Conservation (phyloP, 1,139 yeast genomes). For the Geotrichum citri-aurantii region DNA sequence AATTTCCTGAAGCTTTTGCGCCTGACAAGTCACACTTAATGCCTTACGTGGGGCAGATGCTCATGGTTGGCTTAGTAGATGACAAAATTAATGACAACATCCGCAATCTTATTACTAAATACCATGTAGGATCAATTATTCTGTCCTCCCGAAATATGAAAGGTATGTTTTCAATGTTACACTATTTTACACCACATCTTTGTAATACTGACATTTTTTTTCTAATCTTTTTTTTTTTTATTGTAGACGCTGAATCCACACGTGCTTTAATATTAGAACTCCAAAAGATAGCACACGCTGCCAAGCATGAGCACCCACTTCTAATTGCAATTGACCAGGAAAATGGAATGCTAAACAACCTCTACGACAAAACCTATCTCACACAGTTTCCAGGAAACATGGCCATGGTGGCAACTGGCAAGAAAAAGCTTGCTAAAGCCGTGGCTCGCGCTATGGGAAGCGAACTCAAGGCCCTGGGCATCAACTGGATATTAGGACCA, state of each 20-base stretch:
- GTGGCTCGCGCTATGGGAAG: slow-evolving; percentile 52
- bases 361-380: slow-evolving; percentile 48
- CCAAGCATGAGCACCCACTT: slow-evolving; percentile 50
- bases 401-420: slow-evolving; percentile 58
- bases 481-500: slow-evolving; percentile 56
- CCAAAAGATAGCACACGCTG: slow-evolving; percentile 50
- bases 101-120: slow-evolving; percentile 48
- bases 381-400: slow-evolving; percentile 62
- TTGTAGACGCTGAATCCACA: slow-evolving; percentile 47
- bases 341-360: slow-evolving; percentile 48
- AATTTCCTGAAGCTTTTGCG: slow-evolving; percentile 11
- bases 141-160: slow-evolving; percentile 49
- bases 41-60: slow-evolving; percentile 46
- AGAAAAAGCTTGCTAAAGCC: slow-evolving; percentile 46
- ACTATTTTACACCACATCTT: not conserved
- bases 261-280: slow-evolving; percentile 49
- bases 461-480: slow-evolving; percentile 51
- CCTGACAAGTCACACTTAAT: slow-evolving; percentile 21
- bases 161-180: slow-evolving; percentile 13
- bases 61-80: slow-evolving; percentile 61
- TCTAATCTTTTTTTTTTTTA: not conserved
- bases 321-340: slow-evolving; percentile 43
- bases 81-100: slow-evolving; percentile 54
- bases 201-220: not conserved
- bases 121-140: slow-evolving; percentile 52